Base-by-base conservation (phyloP, 1,139 yeast genomes). In the Debaryomyces nepalensis region DNA sequence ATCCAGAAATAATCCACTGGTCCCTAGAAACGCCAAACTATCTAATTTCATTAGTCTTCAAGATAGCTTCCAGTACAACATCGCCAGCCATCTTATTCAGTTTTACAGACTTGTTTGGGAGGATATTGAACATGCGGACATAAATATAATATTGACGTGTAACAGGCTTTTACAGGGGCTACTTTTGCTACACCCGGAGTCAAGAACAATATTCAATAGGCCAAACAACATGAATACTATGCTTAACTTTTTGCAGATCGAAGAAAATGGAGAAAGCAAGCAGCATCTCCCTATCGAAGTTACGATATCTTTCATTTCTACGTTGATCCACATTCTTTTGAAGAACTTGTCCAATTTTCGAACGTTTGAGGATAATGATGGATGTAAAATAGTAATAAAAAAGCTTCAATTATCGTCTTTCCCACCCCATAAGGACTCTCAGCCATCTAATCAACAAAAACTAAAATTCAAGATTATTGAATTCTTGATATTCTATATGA, bases 401-500 rank as follows among this genome's bases (percentile, higher is more conserved):
- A 67, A 66, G 42, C 56, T 74, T 20, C 60, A 60, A 21, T 51
- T 66, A 31, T 43, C 55, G 18, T 49, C 58, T 18, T 31, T 37
- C 23, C 24, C 38, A 40, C 32, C 36, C 2, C 21, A 30, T 11
- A 35, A 35, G 9, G 39, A 19, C 3, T 39, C 34, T 8, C 32
- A 29, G n/a, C 40, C 39, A 10, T 36, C 34, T 4, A 21, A 26
- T 10, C 72, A 58, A 53, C 79, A 77, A 48, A 70, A 66, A 31
- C 64, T 79, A 10, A 77, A 77, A 47, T 77, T 84, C 50, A 82
- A 84, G 52, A 75, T 84, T 21, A 74, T 86, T 38, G 95, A 87
- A 61, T 86, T 86, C 57, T 64, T 86, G 44, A 77, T 86, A 45
- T 84, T 86, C 55, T 86, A 87, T 54, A 62, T 86, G 45, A 73